Percentiles rank a stretch among this genome's conserved stretches.
phyloP scores from a whole-genome alignment of 768 basidiomycete species.

The Dacryopinax primogenitus region DNA sequence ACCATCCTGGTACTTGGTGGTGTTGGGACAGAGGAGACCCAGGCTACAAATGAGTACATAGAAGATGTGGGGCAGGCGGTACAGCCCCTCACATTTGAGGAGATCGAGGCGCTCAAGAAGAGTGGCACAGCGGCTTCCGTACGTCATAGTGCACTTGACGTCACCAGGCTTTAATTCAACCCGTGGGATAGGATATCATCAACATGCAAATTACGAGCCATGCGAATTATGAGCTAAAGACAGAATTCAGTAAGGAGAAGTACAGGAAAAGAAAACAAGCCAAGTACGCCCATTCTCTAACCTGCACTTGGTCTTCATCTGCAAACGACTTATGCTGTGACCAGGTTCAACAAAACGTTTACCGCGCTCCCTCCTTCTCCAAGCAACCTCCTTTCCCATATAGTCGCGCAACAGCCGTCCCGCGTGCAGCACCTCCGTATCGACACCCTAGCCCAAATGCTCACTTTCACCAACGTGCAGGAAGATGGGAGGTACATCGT shows the following conservation, averaged over 20 bases:
- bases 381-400: conserved; percentile 78
- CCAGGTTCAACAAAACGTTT: conserved; percentile 75
- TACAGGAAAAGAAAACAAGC: conserved; percentile 94
- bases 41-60: conserved; percentile 92
- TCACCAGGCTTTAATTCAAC: conserved; percentile 11
- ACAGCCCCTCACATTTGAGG: conserved; percentile 67
- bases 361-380: conserved; percentile 78
- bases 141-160: conserved; percentile 22
- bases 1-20: conserved; percentile 12
- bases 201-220: conserved; percentile 87
- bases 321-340: background rate
- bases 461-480: conserved; percentile 67
- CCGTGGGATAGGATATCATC: conserved; percentile 68
- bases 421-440: conserved; percentile 72
- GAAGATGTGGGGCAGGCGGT: conserved; percentile 65
- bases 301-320: background rate
- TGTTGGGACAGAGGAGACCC: conserved; percentile 69
- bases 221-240: conserved; percentile 83
- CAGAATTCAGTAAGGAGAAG: conserved; percentile 97
- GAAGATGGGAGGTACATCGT: conserved; percentile 80
- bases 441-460: conserved; percentile 79
- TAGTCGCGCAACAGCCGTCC: conserved; percentile 68
- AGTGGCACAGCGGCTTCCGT: conserved; percentile 71
- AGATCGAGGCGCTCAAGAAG: conserved; percentile 72
- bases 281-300: conserved; percentile 42